A percentile compares a stretch with the other conserved stretches of the same genome.
phyloP scores from a whole-genome alignment of 1,284 basidiomycete genomes.

The Puccinia coronata region DNA sequence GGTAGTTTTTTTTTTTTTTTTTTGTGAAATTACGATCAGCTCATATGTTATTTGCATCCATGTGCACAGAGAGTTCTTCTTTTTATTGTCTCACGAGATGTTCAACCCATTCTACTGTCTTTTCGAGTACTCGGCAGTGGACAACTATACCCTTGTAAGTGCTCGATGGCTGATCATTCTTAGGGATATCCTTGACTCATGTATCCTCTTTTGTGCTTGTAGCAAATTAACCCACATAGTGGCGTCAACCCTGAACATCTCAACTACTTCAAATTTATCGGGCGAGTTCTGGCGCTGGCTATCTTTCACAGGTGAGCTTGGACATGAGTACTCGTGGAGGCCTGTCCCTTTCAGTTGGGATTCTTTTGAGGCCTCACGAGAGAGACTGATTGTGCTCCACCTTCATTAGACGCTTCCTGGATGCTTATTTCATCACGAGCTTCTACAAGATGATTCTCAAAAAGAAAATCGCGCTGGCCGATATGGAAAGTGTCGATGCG shows the following conservation, averaged over 20 bases:
- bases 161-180: not conserved
- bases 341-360: not conserved
- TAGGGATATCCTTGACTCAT: slow-evolving; percentile 90
- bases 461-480: slow-evolving; percentile 80
- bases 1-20: no score
- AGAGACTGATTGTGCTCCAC: not conserved
- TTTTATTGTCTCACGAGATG: slow-evolving; percentile 92
- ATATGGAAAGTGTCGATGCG: slow-evolving; percentile 85
- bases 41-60: not conserved
- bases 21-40: not conserved
- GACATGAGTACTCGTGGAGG: not conserved
- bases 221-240: slow-evolving; percentile 93
- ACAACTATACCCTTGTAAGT: slow-evolving; percentile 47
- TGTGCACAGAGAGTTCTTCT: slow-evolving; percentile 90
- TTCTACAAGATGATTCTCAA: slow-evolving; percentile 99
- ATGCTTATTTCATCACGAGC: slow-evolving; percentile 97
- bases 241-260: slow-evolving; percentile 98
- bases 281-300: slow-evolving; percentile 85
- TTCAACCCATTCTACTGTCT: slow-evolving; percentile 96
- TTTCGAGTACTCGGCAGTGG: slow-evolving; percentile 88
- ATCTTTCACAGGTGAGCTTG: slow-evolving; percentile 77
- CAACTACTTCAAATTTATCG: slow-evolving; percentile 99
- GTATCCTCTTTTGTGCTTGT: slow-evolving; percentile 60
- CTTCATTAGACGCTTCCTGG: slow-evolving; percentile 75
- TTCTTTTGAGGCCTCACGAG: not conserved